Evolutionary conservation across 306 rosid genomes (phyloP).

Genomic region (Cucumis melo): DNA sequence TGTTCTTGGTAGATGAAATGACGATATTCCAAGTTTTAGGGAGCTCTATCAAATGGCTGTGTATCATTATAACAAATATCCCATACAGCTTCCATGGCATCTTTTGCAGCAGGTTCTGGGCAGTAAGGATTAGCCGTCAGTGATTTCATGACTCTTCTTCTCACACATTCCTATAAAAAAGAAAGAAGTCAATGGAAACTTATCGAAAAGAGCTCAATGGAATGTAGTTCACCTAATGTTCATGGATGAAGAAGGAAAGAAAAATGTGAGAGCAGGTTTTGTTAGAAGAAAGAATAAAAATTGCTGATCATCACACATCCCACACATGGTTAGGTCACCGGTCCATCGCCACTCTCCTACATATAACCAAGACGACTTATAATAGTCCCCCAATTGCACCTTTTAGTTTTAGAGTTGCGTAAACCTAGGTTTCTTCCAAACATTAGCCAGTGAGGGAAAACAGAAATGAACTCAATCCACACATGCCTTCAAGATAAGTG

Average conservation of each 20-base stretch:
- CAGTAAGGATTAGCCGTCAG: conserved; percentile 46
- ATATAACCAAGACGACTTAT: not conserved
- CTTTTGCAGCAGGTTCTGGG: conserved; percentile 47
- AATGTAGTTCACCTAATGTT: not conserved
- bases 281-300: not conserved
- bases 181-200: not conserved
- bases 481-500: not conserved
- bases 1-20: not conserved
- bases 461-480: not conserved
- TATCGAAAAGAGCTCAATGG: not conserved
- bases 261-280: not conserved
- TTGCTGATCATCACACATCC: not conserved
- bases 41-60: conserved; percentile 68
- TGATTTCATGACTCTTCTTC: conserved; percentile 72
- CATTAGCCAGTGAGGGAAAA: not conserved
- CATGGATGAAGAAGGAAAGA: not conserved
- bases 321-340: not conserved
- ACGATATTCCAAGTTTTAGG: conserved; percentile 19
- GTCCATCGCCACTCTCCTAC: not conserved
- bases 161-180: conserved; percentile 43
- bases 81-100: conserved; percentile 90
- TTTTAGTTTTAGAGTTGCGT: not conserved
- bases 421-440: not conserved
- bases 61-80: conserved; percentile 81
- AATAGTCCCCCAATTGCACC: not conserved